Evolutionary conservation across 768 basidiomycete genomes (phyloP), one percentile per base, ranked within the genome.

Genomic region (Suillus placidus): DNA sequence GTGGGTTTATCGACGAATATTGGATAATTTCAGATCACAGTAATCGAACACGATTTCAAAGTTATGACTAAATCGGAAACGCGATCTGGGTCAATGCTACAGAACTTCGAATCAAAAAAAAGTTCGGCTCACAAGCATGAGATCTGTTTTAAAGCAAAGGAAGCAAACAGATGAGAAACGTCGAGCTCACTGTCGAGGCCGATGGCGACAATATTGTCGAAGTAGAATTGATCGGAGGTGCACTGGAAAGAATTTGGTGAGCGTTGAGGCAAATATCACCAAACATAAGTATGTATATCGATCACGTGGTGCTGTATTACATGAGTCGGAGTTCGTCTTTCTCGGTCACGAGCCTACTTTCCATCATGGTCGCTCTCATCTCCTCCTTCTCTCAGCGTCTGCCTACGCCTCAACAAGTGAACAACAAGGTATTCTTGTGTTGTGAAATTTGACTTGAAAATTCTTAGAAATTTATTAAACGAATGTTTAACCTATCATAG

Each of bases 31-130:
- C 38, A 58, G 57, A 58, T 20, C 38, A 60, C 38, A 58, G 16
- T 2, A 32, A 32, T 30, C 51, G 8, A 30, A 30, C 51, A 52
- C 30, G 51, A 52, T 18, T 60, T 60, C 10, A 12, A 38, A 6
- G 58, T 60, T 60, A 60, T 42, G 26, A 20, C 58, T 60, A 20
- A 38, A 42, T 60, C n/a, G 18, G 18, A 30, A 60, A 42, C 40
- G 18, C 30, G 6, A 43, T 42, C 16, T 8, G 9, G 12, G 26
- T 60, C 40, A 60, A 42, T 20, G 18, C 26, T 2, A 32, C 3
- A n/a, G 40, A 20, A 32, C 10, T 18, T 42, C 30, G 6, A 30
- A 16, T 40, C 38, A 20, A 7, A 43, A 42, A 8, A 43, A 42
- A 8, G 0, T 4, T 30, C 1, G 18, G 20, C 58, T 60, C 18